Conservation (phyloP, 202 grass and related monocot genomes). For the Dendrocalamus latiflorus region DNA sequence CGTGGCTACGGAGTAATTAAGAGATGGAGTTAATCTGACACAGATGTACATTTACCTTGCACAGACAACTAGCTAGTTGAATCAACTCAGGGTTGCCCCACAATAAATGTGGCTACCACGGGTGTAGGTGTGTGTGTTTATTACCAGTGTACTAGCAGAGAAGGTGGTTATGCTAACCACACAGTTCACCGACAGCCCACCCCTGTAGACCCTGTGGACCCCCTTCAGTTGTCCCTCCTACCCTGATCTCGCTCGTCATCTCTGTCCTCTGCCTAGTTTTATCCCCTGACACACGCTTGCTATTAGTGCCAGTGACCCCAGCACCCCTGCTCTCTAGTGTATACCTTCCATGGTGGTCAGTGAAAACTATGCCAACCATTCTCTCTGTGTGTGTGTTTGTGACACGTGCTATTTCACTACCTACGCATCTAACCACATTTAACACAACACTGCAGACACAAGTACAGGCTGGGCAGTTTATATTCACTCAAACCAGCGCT, state of each 20-base stretch:
- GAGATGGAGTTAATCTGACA: conserved; percentile 16
- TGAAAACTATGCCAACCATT: conserved; percentile 31
- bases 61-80: conserved; percentile 26
- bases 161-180: conserved; percentile 50
- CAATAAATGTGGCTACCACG: conserved; percentile 61
- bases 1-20: not conserved
- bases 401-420: conserved; percentile 27
- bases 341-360: conserved; percentile 29
- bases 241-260: not conserved
- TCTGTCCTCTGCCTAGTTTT: not conserved
- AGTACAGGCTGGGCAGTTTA: conserved; percentile 55
- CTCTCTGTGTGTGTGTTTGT: not conserved
- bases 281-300: conserved; percentile 16
- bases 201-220: conserved; percentile 28
- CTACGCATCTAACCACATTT: conserved; percentile 38
- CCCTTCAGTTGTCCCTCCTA: conserved; percentile 33
- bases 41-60: conserved; percentile 14
- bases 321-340: conserved; percentile 30
- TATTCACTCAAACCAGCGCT: too few relatives aligned
- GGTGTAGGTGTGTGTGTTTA: conserved; percentile 77
- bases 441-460: conserved; percentile 34
- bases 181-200: conserved; percentile 72
- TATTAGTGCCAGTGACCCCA: conserved; percentile 35
- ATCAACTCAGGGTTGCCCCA: conserved; percentile 40
- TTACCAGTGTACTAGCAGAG: conserved; percentile 49